Evolutionary conservation across 305 asterid species (phyloP), one percentile per base, ranked within the genome.

Genomic region (Ilex paraguariensis): DNA sequence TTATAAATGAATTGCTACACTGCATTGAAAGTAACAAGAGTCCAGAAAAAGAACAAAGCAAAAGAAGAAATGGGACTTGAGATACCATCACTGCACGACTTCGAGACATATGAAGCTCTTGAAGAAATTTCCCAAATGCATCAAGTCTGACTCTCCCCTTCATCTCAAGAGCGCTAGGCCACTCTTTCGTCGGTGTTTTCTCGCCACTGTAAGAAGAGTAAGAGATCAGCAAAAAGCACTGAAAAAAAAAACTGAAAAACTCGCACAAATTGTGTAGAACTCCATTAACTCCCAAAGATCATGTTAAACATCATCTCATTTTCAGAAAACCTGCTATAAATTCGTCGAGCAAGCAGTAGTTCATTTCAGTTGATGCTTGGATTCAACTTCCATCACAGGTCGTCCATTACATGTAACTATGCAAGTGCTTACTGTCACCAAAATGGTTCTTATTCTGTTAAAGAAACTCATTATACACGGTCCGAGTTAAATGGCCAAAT

Each of bases 21-120:
- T 40, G 86, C 82, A 65, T 60, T 52, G 31, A 61, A 66, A 70
- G 64, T 72, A 79, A 74, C 74, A 78, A 69, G 74, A 69, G 73
- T 63, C 73, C 84, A 70, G 73, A 71, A 68, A 66, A 63, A 76
- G 72, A 61, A 77, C 44, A 63, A 70, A 64, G 60, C 67, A 59
- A 39, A 73, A 77, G 73, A 75, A 78, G 75, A 79, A 70, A 73
- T 66, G 71, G 82, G 88, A 84, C 92, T 81, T 79, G 72, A 81
- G 73, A 85, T 94, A 94, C 99, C 99, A 94, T 94, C 84, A 94
- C 98, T 72, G 98, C 97, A 79, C 99, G 99, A 28, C 93, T 86
- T 66, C 99, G 92, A 61, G 99, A 94, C 87, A 76, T 83, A 3
- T 95, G 99, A 72, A 94, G 98, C 62, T 87, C 96, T 79, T 82